Percentiles rank a stretch among this genome's conserved stretches.
Evolutionary conservation across 768 basidiomycete species (phyloP).

Genomic region (Phylloporus arenicola): DNA sequence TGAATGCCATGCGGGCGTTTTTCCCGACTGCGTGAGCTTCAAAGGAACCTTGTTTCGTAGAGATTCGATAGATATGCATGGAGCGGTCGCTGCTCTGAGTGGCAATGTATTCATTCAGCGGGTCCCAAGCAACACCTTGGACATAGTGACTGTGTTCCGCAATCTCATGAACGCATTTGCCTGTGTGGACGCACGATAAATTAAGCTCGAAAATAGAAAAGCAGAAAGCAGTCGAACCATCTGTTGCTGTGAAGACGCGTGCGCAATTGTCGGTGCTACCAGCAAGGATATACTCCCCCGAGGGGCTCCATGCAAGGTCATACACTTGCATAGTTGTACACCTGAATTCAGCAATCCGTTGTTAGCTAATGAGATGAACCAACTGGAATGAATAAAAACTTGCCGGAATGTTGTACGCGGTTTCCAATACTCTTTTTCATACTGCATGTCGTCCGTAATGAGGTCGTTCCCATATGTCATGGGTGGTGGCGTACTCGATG

Average conservation of each 20-base stretch:
- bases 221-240: slow-evolving; percentile 45
- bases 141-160: slow-evolving; percentile 96
- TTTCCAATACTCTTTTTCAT: slow-evolving; percentile 96
- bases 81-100: slow-evolving; percentile 96
- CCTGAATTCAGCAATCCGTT: slow-evolving; percentile 36
- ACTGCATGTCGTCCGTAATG: slow-evolving; percentile 69
- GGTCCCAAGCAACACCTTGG: slow-evolving; percentile 99
- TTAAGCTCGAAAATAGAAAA: not conserved
- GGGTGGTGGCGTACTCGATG: slow-evolving; percentile 64
- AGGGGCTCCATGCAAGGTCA: slow-evolving; percentile 96
- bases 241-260: slow-evolving; percentile 67
- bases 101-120: slow-evolving; percentile 93
- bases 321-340: slow-evolving; percentile 96
- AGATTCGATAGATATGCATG: slow-evolving; percentile 90
- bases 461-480: slow-evolving; percentile 81
- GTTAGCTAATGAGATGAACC: slow-evolving; percentile 2
- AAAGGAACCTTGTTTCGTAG: slow-evolving; percentile 71
- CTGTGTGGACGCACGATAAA: slow-evolving; percentile 32
- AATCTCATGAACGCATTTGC: slow-evolving; percentile 83
- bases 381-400: slow-evolving; percentile 14
- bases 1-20: slow-evolving; percentile 67
- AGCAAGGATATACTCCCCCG: slow-evolving; percentile 90
- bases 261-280: slow-evolving; percentile 97
- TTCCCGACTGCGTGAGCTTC: slow-evolving; percentile 90
- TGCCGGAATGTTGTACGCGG: slow-evolving; percentile 80